These are phyloP conservation scores for Fibroporia radiculosa DNA, from an alignment of 768 basidiomycete genomes.

Conservation along the genomic window DNA sequence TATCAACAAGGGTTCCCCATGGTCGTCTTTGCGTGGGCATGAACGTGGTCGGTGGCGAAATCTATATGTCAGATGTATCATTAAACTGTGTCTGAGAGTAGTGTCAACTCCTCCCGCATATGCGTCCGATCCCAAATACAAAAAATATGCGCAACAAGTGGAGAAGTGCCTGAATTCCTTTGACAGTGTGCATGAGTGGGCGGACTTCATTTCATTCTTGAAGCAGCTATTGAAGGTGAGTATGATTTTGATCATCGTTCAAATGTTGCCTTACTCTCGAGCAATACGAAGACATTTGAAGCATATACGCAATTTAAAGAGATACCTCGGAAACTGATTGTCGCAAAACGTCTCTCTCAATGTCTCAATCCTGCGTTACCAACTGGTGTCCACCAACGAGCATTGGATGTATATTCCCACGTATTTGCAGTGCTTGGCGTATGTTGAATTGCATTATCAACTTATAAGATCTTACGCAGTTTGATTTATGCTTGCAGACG, in stretches of 20 bases:
- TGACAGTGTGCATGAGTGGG: conserved; percentile 97
- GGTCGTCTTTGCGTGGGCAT: conserved; percentile 11
- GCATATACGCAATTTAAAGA: conserved; percentile 91
- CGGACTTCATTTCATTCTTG: conserved; percentile 96
- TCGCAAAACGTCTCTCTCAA: conserved; percentile 91
- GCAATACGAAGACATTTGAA: conserved; percentile 67
- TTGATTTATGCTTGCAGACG: conserved; percentile 46
- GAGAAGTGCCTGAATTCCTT: conserved; percentile 91
- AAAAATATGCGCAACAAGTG: conserved; percentile 87
- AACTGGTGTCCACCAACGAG: conserved; percentile 93
- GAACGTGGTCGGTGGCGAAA: conserved; percentile 6
- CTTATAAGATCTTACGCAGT: background rate
- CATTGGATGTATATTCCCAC: conserved; percentile 90
- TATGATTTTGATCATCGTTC: background rate
- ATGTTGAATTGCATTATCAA: conserved; percentile 25
- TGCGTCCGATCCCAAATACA: conserved; percentile 84
- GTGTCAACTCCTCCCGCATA: conserved; percentile 44
- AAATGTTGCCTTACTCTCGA: background rate
- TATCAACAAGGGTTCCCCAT: conserved; percentile 7
- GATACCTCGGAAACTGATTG: conserved; percentile 89
- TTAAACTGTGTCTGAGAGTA: background rate
- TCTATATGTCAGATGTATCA: background rate
- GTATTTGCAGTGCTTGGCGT: conserved; percentile 90
- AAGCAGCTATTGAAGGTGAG: conserved; percentile 86
- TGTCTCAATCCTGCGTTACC: conserved; percentile 98